Conservation (phyloP, 2,329 filamentous ascomycete genomes). For the Magnaporthiopsis poae region DNA sequence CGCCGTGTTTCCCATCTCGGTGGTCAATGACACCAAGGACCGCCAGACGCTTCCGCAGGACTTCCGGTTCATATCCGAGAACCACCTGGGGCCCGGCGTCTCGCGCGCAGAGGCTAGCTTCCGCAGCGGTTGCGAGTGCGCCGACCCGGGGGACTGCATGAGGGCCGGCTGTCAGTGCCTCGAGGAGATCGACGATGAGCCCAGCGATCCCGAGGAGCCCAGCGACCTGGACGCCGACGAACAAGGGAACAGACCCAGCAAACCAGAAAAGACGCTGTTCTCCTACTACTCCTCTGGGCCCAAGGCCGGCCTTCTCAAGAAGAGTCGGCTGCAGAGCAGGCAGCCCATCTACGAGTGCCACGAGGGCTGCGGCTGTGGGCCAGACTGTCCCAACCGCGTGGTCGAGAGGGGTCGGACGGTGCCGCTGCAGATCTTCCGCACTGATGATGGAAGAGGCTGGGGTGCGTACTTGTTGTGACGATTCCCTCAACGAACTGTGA, state of each 20-base stretch:
- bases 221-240: conserved; percentile 38
- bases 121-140: conserved; percentile 60
- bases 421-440: conserved; percentile 68
- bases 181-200: conserved; percentile 45
- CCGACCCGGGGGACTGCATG: conserved; percentile 52
- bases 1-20: conserved; percentile 41
- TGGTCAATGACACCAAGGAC: conserved; percentile 54
- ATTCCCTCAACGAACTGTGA: too few relatives aligned
- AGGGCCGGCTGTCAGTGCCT: conserved; percentile 60
- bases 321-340: conserved; percentile 41
- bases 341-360: conserved; percentile 75
- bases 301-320: conserved; percentile 42
- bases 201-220: conserved; percentile 40
- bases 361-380: conserved; percentile 54
- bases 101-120: conserved; percentile 50
- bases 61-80: conserved; percentile 60
- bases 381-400: conserved; percentile 60
- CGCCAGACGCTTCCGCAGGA: conserved; percentile 42
- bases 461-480: conserved; percentile 37
- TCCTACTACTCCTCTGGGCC: conserved; percentile 53
- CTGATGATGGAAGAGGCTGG: conserved; percentile 58
- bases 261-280: conserved; percentile 33
- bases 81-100: conserved; percentile 51
- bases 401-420: conserved; percentile 65
- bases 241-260: conserved; percentile 17